phyloP scores from a whole-genome alignment of 2,329 filamentous ascomycete genomes.

The Diaporthe humulicola region DNA sequence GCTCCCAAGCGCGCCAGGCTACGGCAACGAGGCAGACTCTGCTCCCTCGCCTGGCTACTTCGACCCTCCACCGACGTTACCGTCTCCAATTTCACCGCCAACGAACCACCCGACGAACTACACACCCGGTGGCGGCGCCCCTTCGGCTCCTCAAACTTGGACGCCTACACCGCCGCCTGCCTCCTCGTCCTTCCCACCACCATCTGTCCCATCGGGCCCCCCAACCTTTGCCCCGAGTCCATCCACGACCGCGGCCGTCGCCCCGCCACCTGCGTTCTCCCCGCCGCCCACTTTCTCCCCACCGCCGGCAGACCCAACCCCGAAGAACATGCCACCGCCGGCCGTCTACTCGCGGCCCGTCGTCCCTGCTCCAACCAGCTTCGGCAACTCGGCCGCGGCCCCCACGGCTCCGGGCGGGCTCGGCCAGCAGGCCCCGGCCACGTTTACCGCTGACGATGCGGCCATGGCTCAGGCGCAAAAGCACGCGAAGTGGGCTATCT shows the following conservation, averaged over 20 bases:
- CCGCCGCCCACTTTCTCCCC: constrained; percentile 41
- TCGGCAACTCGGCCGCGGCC: constrained; percentile 18
- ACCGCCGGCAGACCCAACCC: constrained; percentile 42
- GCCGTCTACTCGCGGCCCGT: constrained; percentile 40
- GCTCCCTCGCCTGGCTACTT: constrained; percentile 36
- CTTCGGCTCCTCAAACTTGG: constrained; percentile 44
- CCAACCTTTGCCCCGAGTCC: constrained; percentile 46
- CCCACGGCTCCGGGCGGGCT: constrained; percentile 38
- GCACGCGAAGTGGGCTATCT: constrained; percentile 97
- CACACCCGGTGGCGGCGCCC: constrained; percentile 43
- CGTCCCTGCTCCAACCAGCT: constrained; percentile 37
- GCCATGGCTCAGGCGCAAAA: constrained; percentile 87
- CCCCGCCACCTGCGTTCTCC: constrained; percentile 45
- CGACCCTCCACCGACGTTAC: constrained; percentile 41
- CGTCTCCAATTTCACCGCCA: constrained; percentile 47
- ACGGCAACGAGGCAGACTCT: constrained; percentile 40
- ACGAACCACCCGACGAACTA: constrained; percentile 46
- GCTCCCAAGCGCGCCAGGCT: constrained; percentile 47
- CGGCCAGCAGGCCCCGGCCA: constrained; percentile 41
- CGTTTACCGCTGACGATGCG: constrained; percentile 69
- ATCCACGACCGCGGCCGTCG: constrained; percentile 46
- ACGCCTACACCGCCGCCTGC: constrained; percentile 47
- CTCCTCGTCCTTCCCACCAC: constrained; percentile 48
- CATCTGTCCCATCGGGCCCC: constrained; percentile 44
- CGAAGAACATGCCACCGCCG: constrained; percentile 38